Base-by-base conservation (phyloP, 805 yeast genomes). In the Hanseniaspora jakobsenii region DNA sequence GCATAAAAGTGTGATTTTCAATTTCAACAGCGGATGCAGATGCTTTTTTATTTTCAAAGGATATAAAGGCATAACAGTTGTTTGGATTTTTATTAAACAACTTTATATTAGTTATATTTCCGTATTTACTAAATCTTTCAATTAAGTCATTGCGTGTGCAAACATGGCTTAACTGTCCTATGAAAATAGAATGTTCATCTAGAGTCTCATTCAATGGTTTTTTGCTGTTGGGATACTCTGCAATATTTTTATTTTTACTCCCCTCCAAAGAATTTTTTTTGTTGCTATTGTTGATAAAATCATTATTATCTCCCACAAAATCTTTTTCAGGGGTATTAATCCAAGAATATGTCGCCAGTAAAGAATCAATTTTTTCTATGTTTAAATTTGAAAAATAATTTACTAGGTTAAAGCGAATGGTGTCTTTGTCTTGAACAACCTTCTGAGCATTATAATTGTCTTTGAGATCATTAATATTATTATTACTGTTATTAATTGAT, bases 11-110 rank as follows among this genome's bases (percentile, higher is more conserved):
- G 61, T 84, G 94, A 56, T 86, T 84, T 56, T 82, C 91, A 49
- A 77, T 69, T 59, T 84, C 93, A 44, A 85, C 83, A 1, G 95
- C 94, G 38, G 82, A 70, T 4, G 91, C 93, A 6, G 94, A 94
- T 18, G 91, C 74, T 18, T 71, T 69, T 52, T 79, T 86, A 9
- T 70, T 66, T 28, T 66, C 67, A 55, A 66, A 85, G 47, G 73
- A 73, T 49, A 85, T 72, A 54, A 85, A 84, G 1, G 93, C 94
- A 67, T 81, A 83, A 13, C 44, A 38, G 39, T 65, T 66, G 39
- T 66, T 62, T 3, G 65, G 62, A 32, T 66, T 73, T 52, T 72
- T 73, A 31, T 70, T 59, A 29, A 81, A 71, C 34, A 80, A 66
- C 36, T 76, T 69, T 17, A 73, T 65, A 36, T 73, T 76, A 13